A percentile compares a stretch with the other conserved stretches of the same genome.
Evolutionary conservation across 2,329 filamentous ascomycete genomes (phyloP).

Genomic region (Dothistroma septosporum): DNA sequence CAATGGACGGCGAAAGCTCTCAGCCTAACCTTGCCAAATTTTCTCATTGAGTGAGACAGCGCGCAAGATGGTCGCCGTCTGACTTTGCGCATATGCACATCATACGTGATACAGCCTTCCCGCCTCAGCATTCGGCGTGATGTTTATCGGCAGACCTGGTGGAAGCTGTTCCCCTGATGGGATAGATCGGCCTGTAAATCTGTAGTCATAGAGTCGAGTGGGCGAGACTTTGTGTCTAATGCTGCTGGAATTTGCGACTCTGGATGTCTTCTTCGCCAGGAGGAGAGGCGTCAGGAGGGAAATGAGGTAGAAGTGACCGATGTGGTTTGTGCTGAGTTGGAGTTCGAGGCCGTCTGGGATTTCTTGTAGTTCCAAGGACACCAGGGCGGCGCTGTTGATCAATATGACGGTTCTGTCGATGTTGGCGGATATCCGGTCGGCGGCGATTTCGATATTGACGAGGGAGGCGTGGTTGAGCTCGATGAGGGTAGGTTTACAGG

Average conservation of each 20-base stretch:
- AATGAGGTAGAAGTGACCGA: conserved; percentile 50
- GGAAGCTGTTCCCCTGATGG: conserved; percentile 20
- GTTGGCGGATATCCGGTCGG: not conserved
- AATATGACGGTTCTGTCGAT: conserved; percentile 4
- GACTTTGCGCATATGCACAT: conserved; percentile 43
- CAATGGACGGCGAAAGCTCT: conserved; percentile 41
- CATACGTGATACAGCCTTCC: conserved; percentile 36
- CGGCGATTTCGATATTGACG: not conserved
- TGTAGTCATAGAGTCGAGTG: conserved; percentile 36
- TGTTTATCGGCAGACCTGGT: conserved; percentile 5
- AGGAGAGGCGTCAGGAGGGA: conserved; percentile 13
- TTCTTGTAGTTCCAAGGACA: not conserved
- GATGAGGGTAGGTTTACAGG: not conserved
- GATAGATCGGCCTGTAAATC: conserved; percentile 28
- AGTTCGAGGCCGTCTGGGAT: conserved; percentile 41
- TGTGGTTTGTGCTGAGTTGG: conserved; percentile 53
- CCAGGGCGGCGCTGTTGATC: conserved; percentile 10
- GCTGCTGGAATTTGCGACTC: conserved; percentile 31
- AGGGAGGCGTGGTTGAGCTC: conserved; percentile 5
- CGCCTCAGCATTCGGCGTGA: conserved; percentile 9
- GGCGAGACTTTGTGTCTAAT: conserved; percentile 27
- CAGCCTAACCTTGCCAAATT: conserved; percentile 30
- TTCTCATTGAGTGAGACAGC: conserved; percentile 38
- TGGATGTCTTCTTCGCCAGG: conserved; percentile 14
- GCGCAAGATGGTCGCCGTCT: conserved; percentile 47